Evolutionary conservation across 2,329 filamentous ascomycete species (phyloP).

Genomic region (Fusarium sp.): DNA sequence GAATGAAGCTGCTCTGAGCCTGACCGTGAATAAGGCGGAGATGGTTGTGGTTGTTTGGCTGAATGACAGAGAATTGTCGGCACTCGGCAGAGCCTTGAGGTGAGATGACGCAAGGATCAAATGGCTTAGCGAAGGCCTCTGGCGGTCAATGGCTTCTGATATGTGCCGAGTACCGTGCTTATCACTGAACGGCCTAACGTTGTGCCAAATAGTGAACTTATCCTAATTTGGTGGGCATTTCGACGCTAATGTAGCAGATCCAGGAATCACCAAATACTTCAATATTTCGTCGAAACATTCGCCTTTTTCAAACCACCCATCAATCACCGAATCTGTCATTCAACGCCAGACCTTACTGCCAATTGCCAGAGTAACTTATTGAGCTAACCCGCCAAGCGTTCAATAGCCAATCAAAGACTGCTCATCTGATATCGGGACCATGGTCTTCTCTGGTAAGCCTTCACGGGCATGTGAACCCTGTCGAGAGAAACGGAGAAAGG

Average conservation of each 20-base stretch:
- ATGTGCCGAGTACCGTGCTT: slow-evolving; percentile 1
- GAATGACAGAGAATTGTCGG: background rate
- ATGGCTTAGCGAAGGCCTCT: background rate
- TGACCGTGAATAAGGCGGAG: background rate
- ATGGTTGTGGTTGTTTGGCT: too few species aligned
- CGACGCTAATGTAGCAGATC: background rate
- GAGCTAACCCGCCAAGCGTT: too few species aligned
- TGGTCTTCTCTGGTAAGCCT: slow-evolving; percentile 2
- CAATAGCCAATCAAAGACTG: background rate
- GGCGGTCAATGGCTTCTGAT: background rate
- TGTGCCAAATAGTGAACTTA: background rate
- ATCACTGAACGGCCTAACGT: background rate
- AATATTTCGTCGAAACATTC: background rate
- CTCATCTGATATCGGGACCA: background rate
- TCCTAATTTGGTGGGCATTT: background rate
- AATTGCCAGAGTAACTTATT: fast-evolving
- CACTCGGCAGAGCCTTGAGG: background rate
- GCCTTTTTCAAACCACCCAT: background rate
- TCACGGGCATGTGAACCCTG: slow-evolving; percentile 4
- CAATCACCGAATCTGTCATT: background rate
- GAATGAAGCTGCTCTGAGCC: background rate
- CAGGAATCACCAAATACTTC: background rate
- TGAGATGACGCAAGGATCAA: background rate
- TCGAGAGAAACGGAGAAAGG: slow-evolving; percentile 12
- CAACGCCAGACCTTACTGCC: fast-evolving